Conservation (phyloP, 2,329 filamentous ascomycete species). For the Fusarium sp. region DNA sequence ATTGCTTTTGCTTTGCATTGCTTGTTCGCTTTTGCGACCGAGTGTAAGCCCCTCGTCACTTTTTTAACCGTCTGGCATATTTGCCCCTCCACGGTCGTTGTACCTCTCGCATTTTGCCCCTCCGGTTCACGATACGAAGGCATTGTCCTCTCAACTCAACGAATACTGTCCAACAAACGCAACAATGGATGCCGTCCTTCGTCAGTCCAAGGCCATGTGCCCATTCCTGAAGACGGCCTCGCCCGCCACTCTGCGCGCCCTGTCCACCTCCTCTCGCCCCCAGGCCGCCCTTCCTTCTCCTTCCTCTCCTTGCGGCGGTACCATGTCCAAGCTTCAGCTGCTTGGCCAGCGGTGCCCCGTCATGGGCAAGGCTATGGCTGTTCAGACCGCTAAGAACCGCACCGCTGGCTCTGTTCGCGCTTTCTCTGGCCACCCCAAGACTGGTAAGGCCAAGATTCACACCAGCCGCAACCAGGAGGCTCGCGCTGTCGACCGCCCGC, state of each 20-base stretch:
- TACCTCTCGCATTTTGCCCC: slow-evolving; percentile 31
- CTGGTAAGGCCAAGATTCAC: slow-evolving; percentile 82
- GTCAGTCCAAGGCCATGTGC: slow-evolving; percentile 96
- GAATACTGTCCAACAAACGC: slow-evolving; percentile 40
- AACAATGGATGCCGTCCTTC: slow-evolving; percentile 91
- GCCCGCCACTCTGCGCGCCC: slow-evolving; percentile 88
- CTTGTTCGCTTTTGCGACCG: slow-evolving; percentile 32
- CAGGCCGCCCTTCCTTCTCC: slow-evolving; percentile 58
- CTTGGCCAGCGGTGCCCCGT: slow-evolving; percentile 95
- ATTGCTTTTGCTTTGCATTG: slow-evolving; percentile 35
- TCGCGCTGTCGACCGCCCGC: slow-evolving; percentile 76
- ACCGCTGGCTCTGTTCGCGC: slow-evolving; percentile 66
- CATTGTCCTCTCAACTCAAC: slow-evolving; percentile 20
- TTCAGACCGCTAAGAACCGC: slow-evolving; percentile 77
- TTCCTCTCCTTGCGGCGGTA: slow-evolving; percentile 83
- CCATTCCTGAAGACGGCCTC: slow-evolving; percentile 97
- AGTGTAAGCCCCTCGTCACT: slow-evolving; percentile 35
- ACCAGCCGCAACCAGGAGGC: slow-evolving; percentile 85
- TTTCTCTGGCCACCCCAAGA: slow-evolving; percentile 65
- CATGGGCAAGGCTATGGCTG: slow-evolving; percentile 97
- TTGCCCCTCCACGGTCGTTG: slow-evolving; percentile 33
- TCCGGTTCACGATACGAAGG: slow-evolving; percentile 31
- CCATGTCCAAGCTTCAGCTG: slow-evolving; percentile 97
- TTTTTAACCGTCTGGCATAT: slow-evolving; percentile 27
- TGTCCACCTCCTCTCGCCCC: slow-evolving; percentile 81